These are phyloP conservation scores for Antitrichia curtipendula DNA, from an alignment of 225 moss, liverwort and hornwort genomes.

Conservation along the genomic window DNA sequence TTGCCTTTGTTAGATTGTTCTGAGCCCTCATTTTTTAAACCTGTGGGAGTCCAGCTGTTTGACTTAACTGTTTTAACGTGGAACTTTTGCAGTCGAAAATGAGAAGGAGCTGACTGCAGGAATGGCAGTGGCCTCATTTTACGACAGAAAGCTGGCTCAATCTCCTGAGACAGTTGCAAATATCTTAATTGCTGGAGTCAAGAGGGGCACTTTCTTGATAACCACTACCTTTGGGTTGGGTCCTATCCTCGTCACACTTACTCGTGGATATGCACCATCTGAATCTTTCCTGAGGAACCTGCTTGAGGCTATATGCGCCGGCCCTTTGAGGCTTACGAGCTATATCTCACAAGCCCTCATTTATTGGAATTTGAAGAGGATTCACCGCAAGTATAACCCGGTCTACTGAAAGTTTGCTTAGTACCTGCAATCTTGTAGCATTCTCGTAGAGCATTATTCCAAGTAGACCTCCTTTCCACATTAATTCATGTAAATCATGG, in stretches of 20 bases:
- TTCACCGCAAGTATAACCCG: constrained; percentile 26
- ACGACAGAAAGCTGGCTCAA: constrained; percentile 50
- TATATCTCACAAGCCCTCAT: constrained; percentile 6
- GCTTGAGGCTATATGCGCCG: constrained; percentile 14
- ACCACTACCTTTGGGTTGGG: constrained; percentile 71
- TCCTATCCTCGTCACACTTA: constrained; percentile 40
- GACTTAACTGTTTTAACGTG: neutral
- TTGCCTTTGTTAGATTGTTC: neutral
- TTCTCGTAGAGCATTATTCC: neutral
- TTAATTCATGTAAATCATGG: neutral
- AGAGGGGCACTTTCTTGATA: constrained; percentile 54
- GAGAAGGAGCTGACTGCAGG: constrained; percentile 50
- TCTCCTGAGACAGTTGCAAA: constrained; percentile 58
- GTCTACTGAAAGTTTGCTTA: neutral
- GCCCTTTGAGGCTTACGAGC: constrained; percentile 21
- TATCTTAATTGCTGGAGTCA: constrained; percentile 31
- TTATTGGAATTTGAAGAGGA: constrained; percentile 3
- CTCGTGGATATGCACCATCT: constrained; percentile 66
- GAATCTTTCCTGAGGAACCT: constrained; percentile 46
- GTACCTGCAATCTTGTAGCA: neutral
- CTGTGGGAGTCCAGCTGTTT: neutral
- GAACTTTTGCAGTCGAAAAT: constrained; percentile 41
- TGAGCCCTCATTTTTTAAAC: neutral
- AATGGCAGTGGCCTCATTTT: constrained; percentile 58
- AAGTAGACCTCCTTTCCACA: neutral